A percentile compares a stretch with the other conserved stretches of the same genome.
These are phyloP conservation scores for Neurospora sublineolata DNA, from an alignment of 495 filamentous ascomycete species.

Conservation along the genomic window DNA sequence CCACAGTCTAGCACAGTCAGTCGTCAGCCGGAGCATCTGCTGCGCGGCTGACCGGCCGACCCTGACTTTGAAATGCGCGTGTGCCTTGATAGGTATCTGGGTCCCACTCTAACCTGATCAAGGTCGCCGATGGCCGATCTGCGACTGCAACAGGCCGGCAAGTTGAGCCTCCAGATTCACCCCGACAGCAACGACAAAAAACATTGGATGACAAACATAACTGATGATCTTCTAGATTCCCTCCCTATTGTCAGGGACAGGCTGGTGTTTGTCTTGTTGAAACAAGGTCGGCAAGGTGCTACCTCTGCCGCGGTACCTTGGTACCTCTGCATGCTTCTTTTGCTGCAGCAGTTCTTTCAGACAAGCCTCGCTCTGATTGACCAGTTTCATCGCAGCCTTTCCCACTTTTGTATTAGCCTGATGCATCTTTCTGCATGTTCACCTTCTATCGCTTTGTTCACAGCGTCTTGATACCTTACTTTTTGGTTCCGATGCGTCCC, in stretches of 20 bases:
- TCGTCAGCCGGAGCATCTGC: background rate
- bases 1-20: background rate
- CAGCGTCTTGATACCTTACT: background rate
- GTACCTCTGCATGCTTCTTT: background rate
- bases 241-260: background rate
- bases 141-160: background rate
- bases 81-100: background rate
- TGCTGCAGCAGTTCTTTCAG: background rate
- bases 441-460: background rate
- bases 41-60: background rate
- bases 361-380: conserved; percentile 19
- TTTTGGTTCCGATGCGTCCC: background rate
- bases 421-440: conserved; percentile 7
- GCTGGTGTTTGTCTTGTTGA: background rate
- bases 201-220: background rate
- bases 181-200: background rate
- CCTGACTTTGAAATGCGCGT: background rate
- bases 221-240: background rate
- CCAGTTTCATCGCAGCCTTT: conserved; percentile 12
- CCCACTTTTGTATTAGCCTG: conserved; percentile 8
- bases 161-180: background rate
- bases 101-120: background rate
- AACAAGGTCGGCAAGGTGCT: no score
- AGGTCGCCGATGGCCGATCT: background rate
- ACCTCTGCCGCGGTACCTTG: background rate